Conservation (phyloP, 1,284 basidiomycete genomes). For the Ceratorhiza oryzae-sativae region DNA sequence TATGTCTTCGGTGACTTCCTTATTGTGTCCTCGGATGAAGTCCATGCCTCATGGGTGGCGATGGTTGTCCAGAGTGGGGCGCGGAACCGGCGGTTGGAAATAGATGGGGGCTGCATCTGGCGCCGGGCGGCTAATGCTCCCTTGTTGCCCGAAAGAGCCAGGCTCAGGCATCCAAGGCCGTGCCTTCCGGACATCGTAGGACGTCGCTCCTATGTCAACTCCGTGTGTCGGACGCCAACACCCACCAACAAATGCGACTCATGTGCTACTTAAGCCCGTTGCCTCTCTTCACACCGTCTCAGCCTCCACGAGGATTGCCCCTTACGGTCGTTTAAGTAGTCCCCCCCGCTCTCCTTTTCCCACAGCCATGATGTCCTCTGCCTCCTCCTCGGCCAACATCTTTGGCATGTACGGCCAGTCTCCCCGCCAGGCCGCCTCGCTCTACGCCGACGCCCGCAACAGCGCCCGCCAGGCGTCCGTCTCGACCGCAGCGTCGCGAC, state of each 20-base stretch:
- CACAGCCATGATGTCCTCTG: slow-evolving; percentile 28
- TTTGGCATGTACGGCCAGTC: slow-evolving; percentile 38
- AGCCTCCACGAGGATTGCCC: slow-evolving; percentile 21
- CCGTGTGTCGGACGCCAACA: neutral
- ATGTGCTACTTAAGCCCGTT: slow-evolving; percentile 20
- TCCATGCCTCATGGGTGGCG: slow-evolving; percentile 27
- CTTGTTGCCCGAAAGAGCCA: slow-evolving; percentile 14
- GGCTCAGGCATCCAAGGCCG: slow-evolving; percentile 5
- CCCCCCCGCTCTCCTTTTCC: neutral
- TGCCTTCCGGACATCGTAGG: slow-evolving; percentile 16
- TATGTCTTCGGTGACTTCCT: slow-evolving; percentile 28
- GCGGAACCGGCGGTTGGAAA: neutral
- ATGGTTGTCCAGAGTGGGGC: neutral
- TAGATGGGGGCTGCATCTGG: neutral
- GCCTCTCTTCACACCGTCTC: slow-evolving; percentile 5
- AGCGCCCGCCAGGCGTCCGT: slow-evolving; percentile 30
- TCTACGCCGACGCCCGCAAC: slow-evolving; percentile 28
- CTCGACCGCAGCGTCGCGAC: slow-evolving; percentile 9
- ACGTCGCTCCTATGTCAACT: slow-evolving; percentile 20
- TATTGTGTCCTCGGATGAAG: slow-evolving; percentile 26
- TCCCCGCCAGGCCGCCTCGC: slow-evolving; percentile 22
- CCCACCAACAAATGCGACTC: slow-evolving; percentile 18
- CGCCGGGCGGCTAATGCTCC: slow-evolving; percentile 27
- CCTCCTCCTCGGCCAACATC: slow-evolving; percentile 28
- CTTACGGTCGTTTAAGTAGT: slow-evolving; percentile 19